These are phyloP conservation scores for Penstemon eatonii DNA, from an alignment of 257 asterid genomes.

Conservation along the genomic window DNA sequence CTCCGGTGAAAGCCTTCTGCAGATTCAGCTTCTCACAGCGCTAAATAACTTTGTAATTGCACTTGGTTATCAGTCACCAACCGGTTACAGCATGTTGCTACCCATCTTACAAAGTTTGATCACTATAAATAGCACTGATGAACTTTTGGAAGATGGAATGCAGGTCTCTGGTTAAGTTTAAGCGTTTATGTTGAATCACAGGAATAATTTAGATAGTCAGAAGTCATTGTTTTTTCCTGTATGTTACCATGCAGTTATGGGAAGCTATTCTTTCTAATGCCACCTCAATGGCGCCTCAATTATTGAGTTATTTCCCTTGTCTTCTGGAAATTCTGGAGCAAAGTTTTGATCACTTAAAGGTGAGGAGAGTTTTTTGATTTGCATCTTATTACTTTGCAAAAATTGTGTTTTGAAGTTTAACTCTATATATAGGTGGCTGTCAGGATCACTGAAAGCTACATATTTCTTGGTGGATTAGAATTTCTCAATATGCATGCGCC, in stretches of 20 bases:
- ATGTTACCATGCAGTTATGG: constrained; percentile 72
- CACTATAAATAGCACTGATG: constrained; percentile 81
- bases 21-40: constrained; percentile 96
- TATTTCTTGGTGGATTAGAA: constrained; percentile 80
- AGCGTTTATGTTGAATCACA: neutral
- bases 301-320: constrained; percentile 79
- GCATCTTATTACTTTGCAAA: constrained; percentile 23
- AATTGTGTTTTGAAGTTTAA: constrained; percentile 30
- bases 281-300: constrained; percentile 75
- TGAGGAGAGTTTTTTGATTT: constrained; percentile 21
- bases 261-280: constrained; percentile 93
- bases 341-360: constrained; percentile 91
- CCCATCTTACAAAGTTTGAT: constrained; percentile 76
- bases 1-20: constrained; percentile 92
- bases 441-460: constrained; percentile 79
- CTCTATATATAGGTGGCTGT: constrained; percentile 69
- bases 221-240: constrained; percentile 22
- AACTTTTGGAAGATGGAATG: constrained; percentile 94
- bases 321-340: constrained; percentile 79
- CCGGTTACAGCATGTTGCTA: constrained; percentile 71
- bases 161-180: constrained; percentile 52
- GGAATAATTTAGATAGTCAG: constrained; percentile 5
- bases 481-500: constrained; percentile 80
- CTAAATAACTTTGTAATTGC: constrained; percentile 84
- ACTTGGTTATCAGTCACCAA: constrained; percentile 84